Evolutionary conservation across 441 rosid species (phyloP).

Genomic region (Brassica hybrid): DNA sequence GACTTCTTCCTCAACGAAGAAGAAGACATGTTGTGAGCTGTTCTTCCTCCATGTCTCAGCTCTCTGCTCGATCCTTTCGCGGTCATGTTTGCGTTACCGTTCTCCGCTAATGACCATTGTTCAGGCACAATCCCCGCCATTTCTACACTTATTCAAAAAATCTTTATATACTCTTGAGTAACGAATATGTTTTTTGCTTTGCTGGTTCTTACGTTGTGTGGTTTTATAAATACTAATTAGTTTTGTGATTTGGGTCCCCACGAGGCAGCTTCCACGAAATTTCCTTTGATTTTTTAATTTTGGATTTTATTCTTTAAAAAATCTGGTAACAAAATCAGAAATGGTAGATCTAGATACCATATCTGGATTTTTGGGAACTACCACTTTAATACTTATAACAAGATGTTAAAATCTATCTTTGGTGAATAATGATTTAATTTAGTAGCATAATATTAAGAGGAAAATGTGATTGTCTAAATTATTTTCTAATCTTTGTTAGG

Average conservation of each 20-base stretch:
- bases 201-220: neutral
- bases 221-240: constrained; percentile 16
- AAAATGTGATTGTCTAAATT: neutral
- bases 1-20: constrained; percentile 56
- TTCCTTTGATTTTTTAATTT: constrained; percentile 5
- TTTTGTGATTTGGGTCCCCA: constrained; percentile 14
- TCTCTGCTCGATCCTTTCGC: constrained; percentile 37
- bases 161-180: neutral
- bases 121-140: constrained; percentile 29
- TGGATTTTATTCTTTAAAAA: neutral
- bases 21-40: constrained; percentile 50
- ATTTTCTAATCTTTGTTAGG: neutral
- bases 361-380: constrained; percentile 8
- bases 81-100: constrained; percentile 9
- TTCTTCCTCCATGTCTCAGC: constrained; percentile 33
- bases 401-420: neutral
- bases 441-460: neutral
- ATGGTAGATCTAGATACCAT: constrained; percentile 10
- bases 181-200: neutral
- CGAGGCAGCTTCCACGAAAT: constrained; percentile 27
- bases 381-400: neutral
- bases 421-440: no score
- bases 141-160: neutral
- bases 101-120: constrained; percentile 33
- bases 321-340: neutral